Percentiles rank a stretch among this genome's conserved stretches.
Conservation (phyloP, 1,284 basidiomycete genomes). For the Sporisorium sorghi region DNA sequence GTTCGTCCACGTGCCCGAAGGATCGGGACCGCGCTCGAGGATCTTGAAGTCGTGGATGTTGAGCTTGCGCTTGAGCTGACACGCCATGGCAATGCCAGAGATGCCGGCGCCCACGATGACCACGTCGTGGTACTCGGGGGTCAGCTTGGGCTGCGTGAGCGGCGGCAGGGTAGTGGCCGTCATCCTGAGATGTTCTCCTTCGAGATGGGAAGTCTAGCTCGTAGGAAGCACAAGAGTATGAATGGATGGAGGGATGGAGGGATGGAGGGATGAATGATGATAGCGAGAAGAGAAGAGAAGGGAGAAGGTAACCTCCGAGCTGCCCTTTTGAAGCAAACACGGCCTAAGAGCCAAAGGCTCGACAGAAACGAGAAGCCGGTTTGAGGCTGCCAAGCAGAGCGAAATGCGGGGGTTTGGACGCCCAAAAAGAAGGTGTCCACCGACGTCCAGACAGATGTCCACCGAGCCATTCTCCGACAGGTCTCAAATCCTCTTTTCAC, state of each 20-base stretch:
- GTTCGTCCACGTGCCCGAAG: conserved; percentile 59
- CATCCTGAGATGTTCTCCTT: conserved; percentile 4
- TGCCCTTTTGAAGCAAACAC: no score
- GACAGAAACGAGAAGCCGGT: not conserved
- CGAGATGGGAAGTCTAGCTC: not conserved
- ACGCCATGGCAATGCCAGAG: conserved; percentile 60
- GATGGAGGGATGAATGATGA: not conserved
- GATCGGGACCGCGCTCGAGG: conserved; percentile 48
- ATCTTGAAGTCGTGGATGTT: conserved; percentile 59
- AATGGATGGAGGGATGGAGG: not conserved
- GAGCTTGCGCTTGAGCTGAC: conserved; percentile 58
- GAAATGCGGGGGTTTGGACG: conserved; percentile 3
- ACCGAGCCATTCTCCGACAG: conserved; percentile 15
- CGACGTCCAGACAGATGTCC: conserved; percentile 9
- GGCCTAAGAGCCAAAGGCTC: no score
- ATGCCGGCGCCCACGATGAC: conserved; percentile 65
- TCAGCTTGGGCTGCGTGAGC: conserved; percentile 31
- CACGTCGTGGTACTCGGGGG: conserved; percentile 63
- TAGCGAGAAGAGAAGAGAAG: no score
- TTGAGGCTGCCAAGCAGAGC: not conserved
- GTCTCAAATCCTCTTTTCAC: conserved; percentile 13
- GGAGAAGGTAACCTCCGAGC: no score
- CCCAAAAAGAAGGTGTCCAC: conserved; percentile 6
- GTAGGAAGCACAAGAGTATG: not conserved
- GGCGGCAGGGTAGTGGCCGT: conserved; percentile 19